Base-by-base conservation (phyloP, 176 grass and related monocot species). In the Pontederia crassipes region DNA sequence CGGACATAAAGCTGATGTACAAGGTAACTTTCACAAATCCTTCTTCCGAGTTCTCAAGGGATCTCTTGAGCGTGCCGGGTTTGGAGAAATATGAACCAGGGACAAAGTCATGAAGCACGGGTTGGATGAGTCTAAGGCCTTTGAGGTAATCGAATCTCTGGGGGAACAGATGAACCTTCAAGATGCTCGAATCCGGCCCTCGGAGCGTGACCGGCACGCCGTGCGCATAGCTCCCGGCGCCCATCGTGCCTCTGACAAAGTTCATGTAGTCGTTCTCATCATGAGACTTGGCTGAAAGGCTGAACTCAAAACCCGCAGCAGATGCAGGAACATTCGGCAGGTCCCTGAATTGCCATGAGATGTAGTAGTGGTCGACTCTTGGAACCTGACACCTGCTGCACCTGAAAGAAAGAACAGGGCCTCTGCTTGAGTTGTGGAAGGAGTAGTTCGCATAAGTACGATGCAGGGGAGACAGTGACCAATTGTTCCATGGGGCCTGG, bases 311-410 rank as follows among this genome's bases (percentile, higher is more conserved):
- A 49, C 80, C 92, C 5, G 83, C 76, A 40, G 84, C 87, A 1
- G 72, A 10, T 4, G 87, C 87, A 17, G 92, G 87, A 55, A 65
- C 66, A 73, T 71, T 58, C 5, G 81, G 81, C 47, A 78, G 54
- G 72, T 97, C 92, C 14, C 85, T 50, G 78, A 97, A 88, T 27
- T 88, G 80, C 92, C 92, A 97, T 45, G 87, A 88, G 45, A 97
- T 77, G 10, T 85, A 91, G 70, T 91, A 97, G 70, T 91, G 80
- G 52, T 81, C 82, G 55, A 83, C 87, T 40, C 78, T 63, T 35
- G 84, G 78, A 62, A 88, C 79, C 59, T 76, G 79, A 61, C 83
- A 83, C 57, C 79, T 71, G 20, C 76, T 74, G 70, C 81, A 97
- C 50, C 79, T 88, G 14, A 91, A 81, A 13, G 84, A 80, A 24